These are phyloP conservation scores for Neolentinus lepideus DNA, from an alignment of 1,284 basidiomycete species.

Conservation along the genomic window DNA sequence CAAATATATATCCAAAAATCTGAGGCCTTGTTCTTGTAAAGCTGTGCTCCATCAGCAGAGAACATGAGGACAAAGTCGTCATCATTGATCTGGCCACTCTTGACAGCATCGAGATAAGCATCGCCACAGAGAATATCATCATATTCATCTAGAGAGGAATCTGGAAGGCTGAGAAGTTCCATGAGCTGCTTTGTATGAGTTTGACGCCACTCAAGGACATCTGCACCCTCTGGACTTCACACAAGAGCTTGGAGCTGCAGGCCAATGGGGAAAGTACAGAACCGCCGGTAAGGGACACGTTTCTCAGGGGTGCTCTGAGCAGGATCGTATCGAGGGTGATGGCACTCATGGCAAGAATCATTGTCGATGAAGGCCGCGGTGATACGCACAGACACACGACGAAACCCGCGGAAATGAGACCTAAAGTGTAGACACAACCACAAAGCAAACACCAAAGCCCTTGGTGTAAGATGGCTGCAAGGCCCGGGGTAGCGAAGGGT, in stretches of 20 bases:
- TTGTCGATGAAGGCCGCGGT: too few relatives aligned
- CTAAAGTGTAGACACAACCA: too few relatives aligned
- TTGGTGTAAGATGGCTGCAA: too few relatives aligned
- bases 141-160: conserved; percentile 5
- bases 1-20: conserved; percentile 13
- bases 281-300: conserved; percentile 11
- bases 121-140: conserved; percentile 13
- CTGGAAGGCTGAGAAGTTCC: conserved; percentile 5
- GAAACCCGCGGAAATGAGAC: too few relatives aligned
- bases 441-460: too few relatives aligned
- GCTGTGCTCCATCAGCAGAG: conserved; percentile 8
- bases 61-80: conserved; percentile 21
- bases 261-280: conserved; percentile 24
- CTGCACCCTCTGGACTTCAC: conserved; percentile 15
- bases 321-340: conserved; percentile 17
- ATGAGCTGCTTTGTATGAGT: conserved; percentile 6
- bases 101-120: conserved; percentile 14
- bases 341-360: conserved; percentile 15
- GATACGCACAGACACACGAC: too few relatives aligned
- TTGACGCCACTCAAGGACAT: conserved; percentile 14
- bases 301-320: not conserved
- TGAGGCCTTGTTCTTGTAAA: conserved; percentile 7
- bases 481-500: too few relatives aligned
- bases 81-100: conserved; percentile 13
- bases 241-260: conserved; percentile 28